Base-by-base conservation (phyloP, 2,329 filamentous ascomycete species). In the Fusarium goolgardi region DNA sequence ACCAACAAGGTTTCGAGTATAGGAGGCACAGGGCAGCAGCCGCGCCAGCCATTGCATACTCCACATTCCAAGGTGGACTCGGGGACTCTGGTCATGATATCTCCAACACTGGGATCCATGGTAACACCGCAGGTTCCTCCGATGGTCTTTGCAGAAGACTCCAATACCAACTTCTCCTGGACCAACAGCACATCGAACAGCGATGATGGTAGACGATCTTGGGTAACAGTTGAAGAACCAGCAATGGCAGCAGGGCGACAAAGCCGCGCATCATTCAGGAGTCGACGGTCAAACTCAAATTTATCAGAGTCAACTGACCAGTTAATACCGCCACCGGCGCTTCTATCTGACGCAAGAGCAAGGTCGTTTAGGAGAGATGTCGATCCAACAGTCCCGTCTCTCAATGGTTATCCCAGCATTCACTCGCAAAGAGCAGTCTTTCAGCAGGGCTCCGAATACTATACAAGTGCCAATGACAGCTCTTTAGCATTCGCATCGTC, bases 151-250 rank as follows among this genome's bases (percentile, higher is more conserved):
- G 69, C 70, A 18, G 72, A 73, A 34, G 67, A 70, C n/a, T 70
- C 70, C 9, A 65, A 69, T n/a, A 65, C 63, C 7, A 67, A 49
- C 20, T 61, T 70, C 2, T 64, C 67, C 34, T 61, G 67, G 23
- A 72, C 69, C 53, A 39, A 62, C 6, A 74, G 67, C 56, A 67
- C 53, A 27, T 61, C 70, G 5, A 57, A 47, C 20, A 72, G 69
- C 21, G 72, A 74, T 4, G 76, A 73, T 11, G 72, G 70, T 16
- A 69, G 76, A 41, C 70, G 71, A 37, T 80, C 78, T 3, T 80
- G 78, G 78, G 63, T 78, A 9, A 80, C 78, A 2, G 72, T 79
- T 20, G 78, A 78, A 16, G 72, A 71, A 20, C 67, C 66, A 9
- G 69, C 47, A 16, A 70, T 64, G 21, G 64, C 69, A 23, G 70